Evolutionary conservation across 2,329 filamentous ascomycete genomes (phyloP).

Genomic region (Cercospora nicotianae): DNA sequence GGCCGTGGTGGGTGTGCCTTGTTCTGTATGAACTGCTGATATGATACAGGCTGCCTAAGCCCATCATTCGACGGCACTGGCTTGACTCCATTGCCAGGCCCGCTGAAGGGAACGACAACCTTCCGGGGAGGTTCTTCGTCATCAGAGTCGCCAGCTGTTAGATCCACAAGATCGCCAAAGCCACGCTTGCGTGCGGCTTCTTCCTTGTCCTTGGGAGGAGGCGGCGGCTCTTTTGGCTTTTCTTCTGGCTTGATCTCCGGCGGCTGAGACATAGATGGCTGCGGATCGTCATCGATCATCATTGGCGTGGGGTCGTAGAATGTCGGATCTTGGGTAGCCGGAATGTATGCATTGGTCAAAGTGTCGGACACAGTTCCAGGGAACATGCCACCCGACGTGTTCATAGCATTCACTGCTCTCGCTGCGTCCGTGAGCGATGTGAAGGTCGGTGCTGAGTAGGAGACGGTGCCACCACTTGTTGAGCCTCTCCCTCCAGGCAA

Average conservation of each 20-base stretch:
- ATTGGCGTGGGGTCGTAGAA: constrained; percentile 14
- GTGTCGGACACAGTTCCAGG: constrained; percentile 8
- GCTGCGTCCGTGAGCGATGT: constrained; percentile 31
- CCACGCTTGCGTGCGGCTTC: constrained; percentile 57
- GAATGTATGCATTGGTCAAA: constrained; percentile 5
- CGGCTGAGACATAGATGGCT: constrained; percentile 11
- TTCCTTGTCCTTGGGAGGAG: constrained; percentile 51
- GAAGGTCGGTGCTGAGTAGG: constrained; percentile 33
- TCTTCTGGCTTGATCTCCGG: constrained; percentile 29
- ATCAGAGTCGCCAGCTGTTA: constrained; percentile 46
- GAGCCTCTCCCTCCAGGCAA: constrained; percentile 13
- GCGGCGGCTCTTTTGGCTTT: constrained; percentile 29
- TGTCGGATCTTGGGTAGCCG: constrained; percentile 8
- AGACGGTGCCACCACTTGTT: constrained; percentile 24
- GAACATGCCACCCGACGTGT: constrained; percentile 8
- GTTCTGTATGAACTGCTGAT: constrained; percentile 20
- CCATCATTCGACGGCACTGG: constrained; percentile 14
- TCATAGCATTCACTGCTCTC: constrained; percentile 29
- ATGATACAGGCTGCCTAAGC: constrained; percentile 24
- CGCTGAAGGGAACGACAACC: constrained; percentile 34
- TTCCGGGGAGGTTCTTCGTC: constrained; percentile 48
- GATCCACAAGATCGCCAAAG: constrained; percentile 56
- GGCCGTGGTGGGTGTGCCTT: constrained; percentile 6
- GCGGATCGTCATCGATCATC: constrained; percentile 11
- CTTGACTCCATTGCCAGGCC: constrained; percentile 12